Conservation (phyloP, 2,329 filamentous ascomycete species). For the Xylaria hypoxylon region DNA sequence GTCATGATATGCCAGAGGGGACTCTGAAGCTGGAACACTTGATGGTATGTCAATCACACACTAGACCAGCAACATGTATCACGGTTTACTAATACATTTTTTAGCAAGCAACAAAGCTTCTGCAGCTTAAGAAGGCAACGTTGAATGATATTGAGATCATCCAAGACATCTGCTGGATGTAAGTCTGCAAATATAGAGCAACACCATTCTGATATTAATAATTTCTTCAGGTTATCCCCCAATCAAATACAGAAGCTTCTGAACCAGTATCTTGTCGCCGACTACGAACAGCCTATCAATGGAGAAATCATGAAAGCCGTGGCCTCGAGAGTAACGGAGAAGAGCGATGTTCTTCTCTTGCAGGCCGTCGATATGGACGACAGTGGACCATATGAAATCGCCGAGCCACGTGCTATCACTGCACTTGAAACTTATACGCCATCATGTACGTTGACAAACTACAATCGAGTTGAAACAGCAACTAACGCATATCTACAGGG, state of each 20-base stretch:
- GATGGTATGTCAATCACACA: conserved; percentile 74
- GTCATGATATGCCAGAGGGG: conserved; percentile 98
- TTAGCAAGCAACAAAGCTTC: conserved; percentile 95
- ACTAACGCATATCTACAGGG: conserved; percentile 65
- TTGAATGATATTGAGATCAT: conserved; percentile 99
- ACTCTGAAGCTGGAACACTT: conserved; percentile 97
- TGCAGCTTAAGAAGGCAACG: conserved; percentile 98
- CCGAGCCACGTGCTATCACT: conserved; percentile 94
- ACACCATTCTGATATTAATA: conserved; percentile 35
- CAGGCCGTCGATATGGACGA: conserved; percentile 99
- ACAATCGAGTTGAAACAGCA: conserved; percentile 33
- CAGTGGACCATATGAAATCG: conserved; percentile 97
- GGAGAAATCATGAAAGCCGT: conserved; percentile 99
- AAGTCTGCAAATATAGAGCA: conserved; percentile 58
- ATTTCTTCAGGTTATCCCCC: conserved; percentile 79
- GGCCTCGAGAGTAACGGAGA: conserved; percentile 95
- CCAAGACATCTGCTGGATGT: conserved; percentile 99
- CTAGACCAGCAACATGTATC: conserved; percentile 1
- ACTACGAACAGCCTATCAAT: conserved; percentile 99
- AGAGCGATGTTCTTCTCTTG: conserved; percentile 94
- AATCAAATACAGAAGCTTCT: conserved; percentile 99
- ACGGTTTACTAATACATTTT: conserved; percentile 36
- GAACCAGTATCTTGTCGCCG: conserved; percentile 97
- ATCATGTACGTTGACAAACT: conserved; percentile 76
- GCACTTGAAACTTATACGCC: conserved; percentile 98